A percentile compares a stretch with the other conserved stretches of the same genome.
Conservation (phyloP, 768 basidiomycete genomes). For the Lentinula edodes region DNA sequence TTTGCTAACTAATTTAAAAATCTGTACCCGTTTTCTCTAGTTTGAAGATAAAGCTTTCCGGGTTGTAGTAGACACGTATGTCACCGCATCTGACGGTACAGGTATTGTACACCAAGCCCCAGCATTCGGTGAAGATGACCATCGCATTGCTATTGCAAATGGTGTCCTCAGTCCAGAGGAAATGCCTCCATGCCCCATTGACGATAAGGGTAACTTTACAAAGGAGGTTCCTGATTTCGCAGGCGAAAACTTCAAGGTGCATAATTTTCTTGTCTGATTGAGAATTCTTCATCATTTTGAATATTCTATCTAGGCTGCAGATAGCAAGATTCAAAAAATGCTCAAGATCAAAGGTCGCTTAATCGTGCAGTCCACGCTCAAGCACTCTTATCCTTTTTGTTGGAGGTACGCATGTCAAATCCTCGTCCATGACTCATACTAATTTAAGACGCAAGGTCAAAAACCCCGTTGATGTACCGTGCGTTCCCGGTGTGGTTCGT, state of each 20-base stretch:
- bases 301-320: conserved; percentile 61
- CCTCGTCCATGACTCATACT: not conserved
- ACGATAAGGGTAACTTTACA: conserved; percentile 86
- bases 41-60: conserved; percentile 89
- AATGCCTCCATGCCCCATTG: conserved; percentile 94
- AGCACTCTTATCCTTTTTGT: conserved; percentile 95
- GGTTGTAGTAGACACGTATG: conserved; percentile 88
- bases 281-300: not conserved
- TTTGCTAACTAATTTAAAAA: not conserved
- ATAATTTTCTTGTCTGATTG: not conserved
- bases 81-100: conserved; percentile 89
- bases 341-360: conserved; percentile 85
- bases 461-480: conserved; percentile 92
- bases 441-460: conserved; percentile 52
- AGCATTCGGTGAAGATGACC: conserved; percentile 98
- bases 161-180: conserved; percentile 83
- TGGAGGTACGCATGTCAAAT: conserved; percentile 61
- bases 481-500: conserved; percentile 97
- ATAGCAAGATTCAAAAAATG: conserved; percentile 88
- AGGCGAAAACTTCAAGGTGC: conserved; percentile 86
- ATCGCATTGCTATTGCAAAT: conserved; percentile 83
- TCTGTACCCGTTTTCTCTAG: conserved; percentile 30
- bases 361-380: conserved; percentile 79
- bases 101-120: conserved; percentile 99
- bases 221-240: conserved; percentile 85